Evolutionary conservation across 2,329 filamentous ascomycete species (phyloP).

Genomic region (Meredithiella fracta): DNA sequence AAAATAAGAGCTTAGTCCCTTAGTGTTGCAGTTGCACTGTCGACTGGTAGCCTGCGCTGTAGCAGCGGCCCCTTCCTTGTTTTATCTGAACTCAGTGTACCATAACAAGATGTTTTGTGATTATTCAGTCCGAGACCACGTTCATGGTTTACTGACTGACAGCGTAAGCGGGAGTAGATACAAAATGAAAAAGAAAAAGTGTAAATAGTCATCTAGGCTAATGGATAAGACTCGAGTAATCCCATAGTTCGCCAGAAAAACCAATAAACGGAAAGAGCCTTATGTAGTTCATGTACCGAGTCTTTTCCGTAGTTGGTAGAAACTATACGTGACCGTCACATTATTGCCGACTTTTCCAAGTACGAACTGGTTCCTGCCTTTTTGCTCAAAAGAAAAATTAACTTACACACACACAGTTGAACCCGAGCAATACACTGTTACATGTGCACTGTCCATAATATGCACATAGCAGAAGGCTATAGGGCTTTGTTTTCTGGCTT

Average conservation of each 20-base stretch:
- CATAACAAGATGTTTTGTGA: neutral
- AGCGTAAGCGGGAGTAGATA: no score
- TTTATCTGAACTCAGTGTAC: conserved; percentile 1
- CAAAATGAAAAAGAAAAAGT: no score
- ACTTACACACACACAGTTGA: conserved; percentile 1
- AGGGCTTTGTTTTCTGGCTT: neutral
- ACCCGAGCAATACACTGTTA: neutral
- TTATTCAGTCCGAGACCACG: neutral
- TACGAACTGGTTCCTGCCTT: neutral
- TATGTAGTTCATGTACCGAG: neutral
- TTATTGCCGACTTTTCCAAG: no score
- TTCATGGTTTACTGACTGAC: no score
- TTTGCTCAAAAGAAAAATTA: neutral
- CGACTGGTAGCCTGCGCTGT: neutral
- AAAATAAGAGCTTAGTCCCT: neutral
- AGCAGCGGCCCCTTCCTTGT: conserved; percentile 2
- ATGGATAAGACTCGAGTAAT: no score
- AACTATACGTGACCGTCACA: neutral
- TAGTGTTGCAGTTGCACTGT: neutral
- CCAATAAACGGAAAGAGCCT: no score
- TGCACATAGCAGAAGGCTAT: neutral
- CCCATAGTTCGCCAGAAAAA: no score
- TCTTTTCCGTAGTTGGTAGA: neutral
- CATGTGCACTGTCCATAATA: neutral
- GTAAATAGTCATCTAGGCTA: no score